Conservation (phyloP, 257 asterid species). For the Misopates orontium region DNA sequence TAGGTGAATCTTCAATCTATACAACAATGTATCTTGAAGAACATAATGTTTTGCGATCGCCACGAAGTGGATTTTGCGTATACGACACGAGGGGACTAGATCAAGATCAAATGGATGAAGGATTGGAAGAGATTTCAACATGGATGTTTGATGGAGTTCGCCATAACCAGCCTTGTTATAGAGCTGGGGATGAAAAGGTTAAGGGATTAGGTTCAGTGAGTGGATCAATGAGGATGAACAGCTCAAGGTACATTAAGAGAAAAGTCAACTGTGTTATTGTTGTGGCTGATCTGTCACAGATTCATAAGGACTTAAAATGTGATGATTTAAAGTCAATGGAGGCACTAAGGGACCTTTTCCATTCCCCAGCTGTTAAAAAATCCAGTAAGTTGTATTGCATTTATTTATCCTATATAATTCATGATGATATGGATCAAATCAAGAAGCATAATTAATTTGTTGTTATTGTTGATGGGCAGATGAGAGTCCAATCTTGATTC, state of each 20-base stretch:
- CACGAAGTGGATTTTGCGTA: conserved; percentile 62
- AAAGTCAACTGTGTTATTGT: conserved; percentile 58
- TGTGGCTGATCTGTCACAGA: conserved; percentile 57
- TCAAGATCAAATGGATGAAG: conserved; percentile 36
- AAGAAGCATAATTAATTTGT: too few species aligned
- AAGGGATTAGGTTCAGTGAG: not conserved
- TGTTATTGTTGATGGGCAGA: too few species aligned
- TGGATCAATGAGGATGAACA: conserved; percentile 21
- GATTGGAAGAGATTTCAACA: conserved; percentile 46
- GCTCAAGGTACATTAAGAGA: conserved; percentile 47
- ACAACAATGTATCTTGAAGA: conserved; percentile 69
- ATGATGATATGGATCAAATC: not conserved
- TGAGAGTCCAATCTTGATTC: conserved; percentile 58
- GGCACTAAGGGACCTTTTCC: conserved; percentile 49
- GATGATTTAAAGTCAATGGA: conserved; percentile 51
- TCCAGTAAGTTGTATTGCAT: conserved; percentile 41
- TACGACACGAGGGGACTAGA: conserved; percentile 68
- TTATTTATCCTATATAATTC: not conserved
- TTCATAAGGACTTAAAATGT: conserved; percentile 41
- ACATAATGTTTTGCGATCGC: conserved; percentile 69
- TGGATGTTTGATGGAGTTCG: conserved; percentile 64
- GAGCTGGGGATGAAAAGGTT: conserved; percentile 38
- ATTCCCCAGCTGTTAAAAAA: conserved; percentile 38
- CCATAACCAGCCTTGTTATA: conserved; percentile 60
- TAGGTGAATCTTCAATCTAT: conserved; percentile 44